These are phyloP conservation scores for Verticillium dahliae DNA, from an alignment of 2,329 filamentous ascomycete species.

Conservation along the genomic window DNA sequence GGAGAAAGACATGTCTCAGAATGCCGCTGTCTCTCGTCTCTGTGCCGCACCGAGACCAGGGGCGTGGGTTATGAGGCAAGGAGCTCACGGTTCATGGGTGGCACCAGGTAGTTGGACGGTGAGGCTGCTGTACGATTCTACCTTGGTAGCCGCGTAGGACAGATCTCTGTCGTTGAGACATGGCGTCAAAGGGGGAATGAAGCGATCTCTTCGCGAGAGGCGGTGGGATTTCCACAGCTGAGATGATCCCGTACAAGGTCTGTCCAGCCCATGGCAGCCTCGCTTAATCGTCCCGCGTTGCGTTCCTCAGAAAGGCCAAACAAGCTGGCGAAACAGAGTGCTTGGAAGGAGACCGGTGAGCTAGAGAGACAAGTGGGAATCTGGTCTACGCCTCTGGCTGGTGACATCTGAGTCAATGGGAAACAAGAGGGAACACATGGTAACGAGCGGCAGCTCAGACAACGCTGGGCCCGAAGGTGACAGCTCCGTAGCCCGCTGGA, in stretches of 20 bases:
- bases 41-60: neutral
- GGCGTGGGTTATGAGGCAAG: neutral
- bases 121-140: neutral
- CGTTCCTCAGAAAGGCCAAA: neutral
- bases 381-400: neutral
- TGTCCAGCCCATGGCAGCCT: neutral
- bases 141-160: neutral
- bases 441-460: neutral
- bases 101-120: neutral
- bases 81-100: neutral
- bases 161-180: neutral
- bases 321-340: neutral
- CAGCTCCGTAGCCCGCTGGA: neutral
- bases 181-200: neutral
- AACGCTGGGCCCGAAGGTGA: neutral
- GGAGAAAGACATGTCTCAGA: neutral
- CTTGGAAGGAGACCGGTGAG: neutral
- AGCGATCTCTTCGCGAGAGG: neutral
- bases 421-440: neutral
- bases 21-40: neutral
- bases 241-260: neutral
- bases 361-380: neutral
- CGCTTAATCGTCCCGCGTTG: neutral
- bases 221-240: neutral
- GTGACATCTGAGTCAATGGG: neutral